Evolutionary conservation across 176 grass and related monocot species (phyloP).

Genomic region (Miscanthus lutarioriparius): DNA sequence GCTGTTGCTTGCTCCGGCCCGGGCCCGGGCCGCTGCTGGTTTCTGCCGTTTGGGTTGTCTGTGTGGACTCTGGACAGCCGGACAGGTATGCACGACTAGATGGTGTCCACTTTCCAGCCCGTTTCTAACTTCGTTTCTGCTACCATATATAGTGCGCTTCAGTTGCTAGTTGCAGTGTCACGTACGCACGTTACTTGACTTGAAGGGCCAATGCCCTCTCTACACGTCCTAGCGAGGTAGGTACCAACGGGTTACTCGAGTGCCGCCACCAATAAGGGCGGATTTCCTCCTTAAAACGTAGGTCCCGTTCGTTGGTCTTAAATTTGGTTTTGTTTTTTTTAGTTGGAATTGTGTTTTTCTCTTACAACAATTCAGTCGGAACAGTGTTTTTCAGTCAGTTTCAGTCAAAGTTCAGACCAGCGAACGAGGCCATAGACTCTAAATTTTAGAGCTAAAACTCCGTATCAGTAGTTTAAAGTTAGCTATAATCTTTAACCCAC

Average conservation of each 20-base stretch:
- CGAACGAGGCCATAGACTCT: no score
- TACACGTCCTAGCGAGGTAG: slow-evolving; percentile 19
- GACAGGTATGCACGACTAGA: not conserved
- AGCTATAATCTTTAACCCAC: no score
- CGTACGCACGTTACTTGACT: slow-evolving; percentile 27
- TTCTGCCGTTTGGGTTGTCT: not conserved
- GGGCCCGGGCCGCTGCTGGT: not conserved
- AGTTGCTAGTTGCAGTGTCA: not conserved
- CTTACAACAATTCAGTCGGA: no score
- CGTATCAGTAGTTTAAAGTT: no score
- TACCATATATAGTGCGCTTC: not conserved
- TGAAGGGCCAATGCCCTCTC: not conserved
- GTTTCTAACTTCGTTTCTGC: not conserved
- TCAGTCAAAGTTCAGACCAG: no score
- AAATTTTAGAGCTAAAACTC: no score
- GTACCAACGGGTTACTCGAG: not conserved
- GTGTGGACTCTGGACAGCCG: not conserved
- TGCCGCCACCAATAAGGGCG: not conserved
- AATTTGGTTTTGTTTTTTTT: no score
- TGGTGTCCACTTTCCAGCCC: not conserved
- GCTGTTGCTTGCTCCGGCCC: not conserved
- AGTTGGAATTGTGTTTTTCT: no score
- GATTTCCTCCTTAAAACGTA: no score
- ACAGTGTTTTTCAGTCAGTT: no score
- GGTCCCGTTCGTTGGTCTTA: no score